phyloP scores from a whole-genome alignment of 2,329 filamentous ascomycete species.

The Botrytis tulipae region DNA sequence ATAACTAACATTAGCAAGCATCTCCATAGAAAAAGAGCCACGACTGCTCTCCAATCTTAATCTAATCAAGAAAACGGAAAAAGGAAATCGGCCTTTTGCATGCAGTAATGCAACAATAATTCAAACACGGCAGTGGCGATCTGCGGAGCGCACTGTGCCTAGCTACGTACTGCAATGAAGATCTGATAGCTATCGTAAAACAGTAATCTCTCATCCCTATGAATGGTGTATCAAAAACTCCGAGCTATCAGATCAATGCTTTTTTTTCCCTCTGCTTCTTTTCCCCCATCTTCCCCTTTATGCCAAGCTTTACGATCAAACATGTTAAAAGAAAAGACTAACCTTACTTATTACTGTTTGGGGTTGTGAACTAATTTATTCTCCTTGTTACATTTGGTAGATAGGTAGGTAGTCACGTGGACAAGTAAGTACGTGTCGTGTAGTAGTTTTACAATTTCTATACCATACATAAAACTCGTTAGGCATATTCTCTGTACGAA shows the following conservation, averaged over 20 bases:
- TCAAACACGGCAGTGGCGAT: neutral
- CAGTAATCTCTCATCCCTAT: neutral
- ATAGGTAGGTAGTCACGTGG: neutral
- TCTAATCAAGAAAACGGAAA: neutral
- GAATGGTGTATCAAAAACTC: slow-evolving; percentile 4
- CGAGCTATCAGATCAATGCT: neutral
- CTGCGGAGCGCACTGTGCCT: neutral
- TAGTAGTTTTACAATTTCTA: neutral
- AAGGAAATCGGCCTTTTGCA: neutral
- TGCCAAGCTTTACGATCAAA: slow-evolving; percentile 4
- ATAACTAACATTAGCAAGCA: neutral
- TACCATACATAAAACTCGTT: neutral
- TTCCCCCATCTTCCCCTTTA: neutral
- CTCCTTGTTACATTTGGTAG: neutral
- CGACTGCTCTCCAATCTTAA: neutral
- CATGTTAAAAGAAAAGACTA: neutral
- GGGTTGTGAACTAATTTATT: neutral
- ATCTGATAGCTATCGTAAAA: slow-evolving; percentile 2
- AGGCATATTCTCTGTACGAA: neutral
- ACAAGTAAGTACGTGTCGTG: neutral
- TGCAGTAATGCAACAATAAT: neutral
- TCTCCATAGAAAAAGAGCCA: neutral
- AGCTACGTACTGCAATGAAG: neutral
- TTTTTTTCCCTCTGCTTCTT: neutral
- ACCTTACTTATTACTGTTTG: neutral